phyloP scores from a whole-genome alignment of 345 rosid genomes.

The Orychophragmus violaceus region DNA sequence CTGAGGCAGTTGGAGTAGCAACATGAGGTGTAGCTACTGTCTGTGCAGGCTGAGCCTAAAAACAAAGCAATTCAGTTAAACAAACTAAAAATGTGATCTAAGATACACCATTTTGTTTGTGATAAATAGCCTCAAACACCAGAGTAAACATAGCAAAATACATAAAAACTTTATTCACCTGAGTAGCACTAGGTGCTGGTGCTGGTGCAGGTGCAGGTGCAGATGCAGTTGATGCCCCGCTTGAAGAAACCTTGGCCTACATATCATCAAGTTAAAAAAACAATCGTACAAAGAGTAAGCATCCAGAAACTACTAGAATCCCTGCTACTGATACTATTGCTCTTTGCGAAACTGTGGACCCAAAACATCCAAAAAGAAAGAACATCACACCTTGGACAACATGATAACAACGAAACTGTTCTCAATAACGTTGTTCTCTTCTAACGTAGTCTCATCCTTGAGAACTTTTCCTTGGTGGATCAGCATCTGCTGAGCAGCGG shows the following conservation, averaged over 20 bases:
- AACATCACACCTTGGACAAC: conserved; percentile 68
- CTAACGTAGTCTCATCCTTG: conserved; percentile 61
- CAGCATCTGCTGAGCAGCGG: conserved; percentile 79
- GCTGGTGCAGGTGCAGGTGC: conserved; percentile 13
- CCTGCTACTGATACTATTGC: too few species aligned
- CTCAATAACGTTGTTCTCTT: conserved; percentile 61
- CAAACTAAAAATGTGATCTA: neutral
- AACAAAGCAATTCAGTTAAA: conserved; percentile 6
- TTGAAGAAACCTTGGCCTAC: conserved; percentile 25
- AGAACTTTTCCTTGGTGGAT: conserved; percentile 84
- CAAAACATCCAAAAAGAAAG: neutral
- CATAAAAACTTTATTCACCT: conserved; percentile 9
- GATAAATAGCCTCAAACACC: neutral
- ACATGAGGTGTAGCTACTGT: conserved; percentile 24
- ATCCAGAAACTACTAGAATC: neutral
- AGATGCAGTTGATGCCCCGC: conserved; percentile 28
- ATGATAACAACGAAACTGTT: conserved; percentile 83
- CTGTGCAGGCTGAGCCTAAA: conserved; percentile 27
- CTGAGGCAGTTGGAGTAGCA: conserved; percentile 26
- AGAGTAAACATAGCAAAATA: neutral
- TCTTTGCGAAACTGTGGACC: too few species aligned
- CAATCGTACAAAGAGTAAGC: neutral
- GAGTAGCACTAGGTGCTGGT: conserved; percentile 13
- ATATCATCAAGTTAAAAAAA: neutral
- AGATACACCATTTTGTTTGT: neutral